Evolutionary conservation across 2,329 filamentous ascomycete genomes (phyloP).

Genomic region (Trichophyton rubrum): DNA sequence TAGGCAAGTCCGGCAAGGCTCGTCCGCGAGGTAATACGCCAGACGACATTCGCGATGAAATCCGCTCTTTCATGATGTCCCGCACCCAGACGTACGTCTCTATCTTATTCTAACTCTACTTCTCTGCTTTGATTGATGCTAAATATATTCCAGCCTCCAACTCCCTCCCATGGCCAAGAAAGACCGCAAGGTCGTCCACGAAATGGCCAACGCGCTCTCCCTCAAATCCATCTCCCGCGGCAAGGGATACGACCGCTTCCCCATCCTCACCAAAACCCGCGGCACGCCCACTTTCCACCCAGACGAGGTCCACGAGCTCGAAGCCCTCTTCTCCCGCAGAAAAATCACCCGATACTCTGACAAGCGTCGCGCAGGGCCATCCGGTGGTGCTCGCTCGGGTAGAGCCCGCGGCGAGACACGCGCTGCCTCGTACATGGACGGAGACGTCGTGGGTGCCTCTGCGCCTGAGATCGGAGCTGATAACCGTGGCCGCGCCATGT

Average conservation of each 20-base stretch:
- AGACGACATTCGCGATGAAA: constrained; percentile 57
- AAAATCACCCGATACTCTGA: neutral
- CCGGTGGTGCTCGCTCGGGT: constrained; percentile 14
- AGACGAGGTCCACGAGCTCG: constrained; percentile 38
- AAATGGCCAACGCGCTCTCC: constrained; percentile 60
- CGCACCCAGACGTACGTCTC: constrained; percentile 48
- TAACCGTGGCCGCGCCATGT: constrained; percentile 73
- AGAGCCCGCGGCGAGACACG: constrained; percentile 28
- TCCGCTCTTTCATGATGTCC: constrained; percentile 57
- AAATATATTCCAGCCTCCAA: constrained; percentile 42
- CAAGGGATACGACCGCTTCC: constrained; percentile 57
- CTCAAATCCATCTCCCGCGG: constrained; percentile 78
- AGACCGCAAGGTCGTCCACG: constrained; percentile 66
- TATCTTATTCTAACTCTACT: neutral
- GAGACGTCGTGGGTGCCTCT: constrained; percentile 73
- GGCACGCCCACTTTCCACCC: constrained; percentile 52
- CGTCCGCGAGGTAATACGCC: constrained; percentile 66
- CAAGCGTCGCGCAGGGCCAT: neutral
- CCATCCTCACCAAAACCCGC: constrained; percentile 61
- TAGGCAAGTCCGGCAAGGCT: constrained; percentile 50
- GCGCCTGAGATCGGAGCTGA: constrained; percentile 72
- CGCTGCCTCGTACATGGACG: constrained; percentile 57
- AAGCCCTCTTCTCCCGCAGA: constrained; percentile 27
- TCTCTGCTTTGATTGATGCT: neutral
- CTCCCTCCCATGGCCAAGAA: constrained; percentile 75